Evolutionary conservation across 345 rosid species (phyloP).

Genomic region (Punica granatum): DNA sequence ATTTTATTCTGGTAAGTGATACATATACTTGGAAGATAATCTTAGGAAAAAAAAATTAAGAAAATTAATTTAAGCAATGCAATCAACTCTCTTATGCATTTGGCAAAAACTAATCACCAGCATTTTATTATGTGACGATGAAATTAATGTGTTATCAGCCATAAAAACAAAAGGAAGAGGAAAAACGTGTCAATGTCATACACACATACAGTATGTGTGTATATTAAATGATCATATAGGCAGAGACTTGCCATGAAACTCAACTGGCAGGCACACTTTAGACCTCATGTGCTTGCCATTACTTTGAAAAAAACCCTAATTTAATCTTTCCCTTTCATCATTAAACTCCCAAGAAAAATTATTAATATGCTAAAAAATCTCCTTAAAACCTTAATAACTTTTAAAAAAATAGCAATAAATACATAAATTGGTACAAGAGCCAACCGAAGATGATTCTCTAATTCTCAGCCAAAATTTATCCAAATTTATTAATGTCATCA

Average conservation of each 20-base stretch:
- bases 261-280: neutral
- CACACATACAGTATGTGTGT: neutral
- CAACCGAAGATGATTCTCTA: too few relatives aligned
- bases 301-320: neutral
- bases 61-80: too few relatives aligned
- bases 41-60: too few relatives aligned
- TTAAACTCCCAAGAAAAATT: neutral
- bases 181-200: neutral
- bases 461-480: neutral
- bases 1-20: too few relatives aligned
- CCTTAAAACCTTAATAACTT: neutral
- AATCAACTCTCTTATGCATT: too few relatives aligned
- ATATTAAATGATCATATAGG: neutral
- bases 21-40: too few relatives aligned
- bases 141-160: neutral
- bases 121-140: too few relatives aligned
- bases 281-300: constrained; percentile 3
- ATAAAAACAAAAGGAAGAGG: neutral
- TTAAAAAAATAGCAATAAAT: too few relatives aligned
- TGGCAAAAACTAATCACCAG: too few relatives aligned
- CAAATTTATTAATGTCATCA: neutral
- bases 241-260: neutral
- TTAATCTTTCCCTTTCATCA: neutral
- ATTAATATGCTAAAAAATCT: too few relatives aligned
- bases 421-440: too few relatives aligned